Evolutionary conservation across 345 rosid species (phyloP), one percentile per base, ranked within the genome.

Genomic region (Brassica incana): DNA sequence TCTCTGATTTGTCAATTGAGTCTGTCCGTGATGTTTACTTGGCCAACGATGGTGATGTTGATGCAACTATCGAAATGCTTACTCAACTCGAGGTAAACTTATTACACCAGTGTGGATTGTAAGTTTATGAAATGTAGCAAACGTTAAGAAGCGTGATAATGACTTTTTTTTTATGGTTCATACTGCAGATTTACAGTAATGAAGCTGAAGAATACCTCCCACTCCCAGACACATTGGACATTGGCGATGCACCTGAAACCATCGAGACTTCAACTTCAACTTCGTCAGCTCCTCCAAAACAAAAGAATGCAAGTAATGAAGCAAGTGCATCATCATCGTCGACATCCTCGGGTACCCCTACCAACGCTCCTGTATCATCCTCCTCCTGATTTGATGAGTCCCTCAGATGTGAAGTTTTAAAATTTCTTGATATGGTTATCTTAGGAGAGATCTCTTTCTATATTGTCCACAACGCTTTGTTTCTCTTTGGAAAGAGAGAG

Each of bases 191-290:
- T 76, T 83, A 84, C 82, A 69, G 77, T 9, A 43, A 77, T 43
- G 97, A 89, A 76, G 85, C 88, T 61, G 60, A 79, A 23, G 92
- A 83, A 84, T 86, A 77, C 70, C 97, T 94, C 71, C 97, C 95
- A 0, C 97, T 94, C 72, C 97, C 95, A 0, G 97, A 92, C 65
- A 84, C 90, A 14, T 75, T 92, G 82, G 98, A 91, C 83, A 91
- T 91, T 45, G 93, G 97, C 5, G 98, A 92, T 76, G 86, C 88
- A 12, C 80, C 90, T 15, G 97, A 87, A 75, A 65, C 69, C 20
- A 67, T 83, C 0, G 85, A 76, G 64, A 3, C 18, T 18, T 18
- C 18, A 16, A 16, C 88, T 67, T 72, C 86, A 33, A 73, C 78
- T 1, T 84, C 83, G 18, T 64, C 80, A 52, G 56, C 86, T 64